phyloP scores from a whole-genome alignment of 208 protist genomes.

The Leishmania braziliensis region DNA sequence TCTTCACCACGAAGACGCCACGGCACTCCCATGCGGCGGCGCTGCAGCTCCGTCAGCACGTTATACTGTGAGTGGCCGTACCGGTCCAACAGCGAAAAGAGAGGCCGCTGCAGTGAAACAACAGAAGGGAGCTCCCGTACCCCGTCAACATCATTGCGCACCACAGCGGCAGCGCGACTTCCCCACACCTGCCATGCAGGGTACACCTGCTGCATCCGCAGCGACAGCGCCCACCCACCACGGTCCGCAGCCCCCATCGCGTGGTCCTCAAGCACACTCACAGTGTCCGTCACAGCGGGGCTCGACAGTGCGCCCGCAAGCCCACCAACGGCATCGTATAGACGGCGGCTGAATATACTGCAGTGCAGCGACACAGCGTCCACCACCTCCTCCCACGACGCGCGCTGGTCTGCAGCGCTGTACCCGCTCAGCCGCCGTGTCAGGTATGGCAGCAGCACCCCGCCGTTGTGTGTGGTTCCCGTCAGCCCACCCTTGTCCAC shows the following conservation, averaged over 20 bases:
- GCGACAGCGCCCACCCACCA: conserved; percentile 31
- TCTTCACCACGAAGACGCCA: background rate
- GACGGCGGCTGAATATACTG: conserved; percentile 24
- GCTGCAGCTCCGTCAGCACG: conserved; percentile 13
- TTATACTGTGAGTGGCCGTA: background rate
- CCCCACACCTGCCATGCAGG: conserved; percentile 38
- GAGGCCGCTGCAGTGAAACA: background rate
- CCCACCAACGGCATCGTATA: conserved; percentile 36
- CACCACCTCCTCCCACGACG: conserved; percentile 26
- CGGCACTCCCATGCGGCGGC: conserved; percentile 7
- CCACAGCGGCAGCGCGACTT: conserved; percentile 28
- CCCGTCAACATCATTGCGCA: conserved; percentile 4
- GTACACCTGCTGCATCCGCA: conserved; percentile 21
- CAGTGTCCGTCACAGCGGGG: background rate
- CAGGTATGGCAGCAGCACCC: conserved; percentile 22
- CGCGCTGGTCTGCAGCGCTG: conserved; percentile 28
- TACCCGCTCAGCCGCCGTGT: conserved; percentile 24
- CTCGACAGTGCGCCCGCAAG: conserved; percentile 5
- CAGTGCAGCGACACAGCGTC: conserved; percentile 37
- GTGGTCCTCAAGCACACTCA: background rate
- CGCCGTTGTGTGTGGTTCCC: background rate
- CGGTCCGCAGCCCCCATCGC: conserved; percentile 22
- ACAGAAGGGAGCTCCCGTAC: background rate
- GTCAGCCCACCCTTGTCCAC: conserved; percentile 31
- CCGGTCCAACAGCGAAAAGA: background rate